Evolutionary conservation across 2,329 filamentous ascomycete species (phyloP).

Genomic region (Ophiostoma ips): DNA sequence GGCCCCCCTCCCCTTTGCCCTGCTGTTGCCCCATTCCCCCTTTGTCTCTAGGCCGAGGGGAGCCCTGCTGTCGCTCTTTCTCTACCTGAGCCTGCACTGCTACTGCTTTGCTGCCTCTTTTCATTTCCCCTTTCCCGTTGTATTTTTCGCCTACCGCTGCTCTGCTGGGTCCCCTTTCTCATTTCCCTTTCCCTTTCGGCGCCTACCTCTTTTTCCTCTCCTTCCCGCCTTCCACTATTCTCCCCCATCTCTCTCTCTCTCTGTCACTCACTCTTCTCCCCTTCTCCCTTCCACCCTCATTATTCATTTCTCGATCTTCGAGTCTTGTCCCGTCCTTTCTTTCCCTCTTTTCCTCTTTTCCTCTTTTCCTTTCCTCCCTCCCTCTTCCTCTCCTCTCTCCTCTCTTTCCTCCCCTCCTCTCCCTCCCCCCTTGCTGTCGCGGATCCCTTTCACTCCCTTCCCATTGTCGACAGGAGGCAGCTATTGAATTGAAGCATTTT

Average conservation of each 20-base stretch:
- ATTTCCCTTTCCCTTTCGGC: slow-evolving; percentile 8
- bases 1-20: no score
- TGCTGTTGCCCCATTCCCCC: no score
- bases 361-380: not conserved
- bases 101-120: not conserved
- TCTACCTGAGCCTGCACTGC: not conserved
- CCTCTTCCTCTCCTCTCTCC: not conserved
- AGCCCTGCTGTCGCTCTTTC: not conserved
- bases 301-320: not conserved
- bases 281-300: not conserved
- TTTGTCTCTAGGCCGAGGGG: no score
- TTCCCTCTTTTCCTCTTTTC: not conserved
- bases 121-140: slow-evolving; percentile 1
- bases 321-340: not conserved
- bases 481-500: not conserved
- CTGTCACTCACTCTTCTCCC: no score
- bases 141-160: not conserved
- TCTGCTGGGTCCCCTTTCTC: slow-evolving; percentile 2
- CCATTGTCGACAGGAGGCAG: not conserved
- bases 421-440: not conserved
- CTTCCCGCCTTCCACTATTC: not conserved
- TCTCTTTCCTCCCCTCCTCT: not conserved
- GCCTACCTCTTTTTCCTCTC: slow-evolving; percentile 1
- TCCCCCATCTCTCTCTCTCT: not conserved
- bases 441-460: not conserved